Base-by-base conservation (phyloP, 2,329 filamentous ascomycete genomes). In the Metarhizium anisopliae region DNA sequence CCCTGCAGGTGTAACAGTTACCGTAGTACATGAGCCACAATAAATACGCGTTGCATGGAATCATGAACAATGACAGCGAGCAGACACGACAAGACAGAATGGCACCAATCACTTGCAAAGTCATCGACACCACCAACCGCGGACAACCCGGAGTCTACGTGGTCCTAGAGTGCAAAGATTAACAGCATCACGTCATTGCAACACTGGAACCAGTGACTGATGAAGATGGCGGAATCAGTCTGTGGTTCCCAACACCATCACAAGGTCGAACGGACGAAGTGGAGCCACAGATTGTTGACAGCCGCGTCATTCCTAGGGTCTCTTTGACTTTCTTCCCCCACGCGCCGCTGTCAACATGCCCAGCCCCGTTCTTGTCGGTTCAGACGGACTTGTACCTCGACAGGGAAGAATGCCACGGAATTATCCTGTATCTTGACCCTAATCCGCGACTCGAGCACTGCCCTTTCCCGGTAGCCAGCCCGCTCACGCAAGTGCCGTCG, bases 71-170 rank as follows among this genome's bases (percentile, higher is more conserved):
- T 18, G 18, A 18, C 18, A 18, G 18, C 18, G 18, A 18, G 18
- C 18, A 18, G 18, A 18, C 18, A 18, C 18, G 18, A 18, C 18
- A 18, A 18, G 18, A 18, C 18, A 18, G 18, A 18, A 18, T 58
- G 32, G 56, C 54, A 38, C 56, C 54, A n/a, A n/a, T 58, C 16
- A 45, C 42, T 20, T 45, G 42, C 18, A 45, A 45, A 45, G 42
- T 45, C 42, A 45, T 45, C 18, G 42, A 45, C 42, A 20, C 42
- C 16, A n/a, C 18, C 16, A 16, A 45, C 42, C 16, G 18, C 16
- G 42, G 42, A 20, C 42, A 45, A 45, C 42, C 16, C 16, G 42
- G 42, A 16, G 42, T 45, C 8, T 20, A 45, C 18, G 42, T 45
- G 42, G 18, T 45, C 18, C 42, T 45, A 45, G 16, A 45, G 18